Evolutionary conservation across 1,139 yeast genomes (phyloP).

Genomic region (Scheffersomyces stambukii): DNA sequence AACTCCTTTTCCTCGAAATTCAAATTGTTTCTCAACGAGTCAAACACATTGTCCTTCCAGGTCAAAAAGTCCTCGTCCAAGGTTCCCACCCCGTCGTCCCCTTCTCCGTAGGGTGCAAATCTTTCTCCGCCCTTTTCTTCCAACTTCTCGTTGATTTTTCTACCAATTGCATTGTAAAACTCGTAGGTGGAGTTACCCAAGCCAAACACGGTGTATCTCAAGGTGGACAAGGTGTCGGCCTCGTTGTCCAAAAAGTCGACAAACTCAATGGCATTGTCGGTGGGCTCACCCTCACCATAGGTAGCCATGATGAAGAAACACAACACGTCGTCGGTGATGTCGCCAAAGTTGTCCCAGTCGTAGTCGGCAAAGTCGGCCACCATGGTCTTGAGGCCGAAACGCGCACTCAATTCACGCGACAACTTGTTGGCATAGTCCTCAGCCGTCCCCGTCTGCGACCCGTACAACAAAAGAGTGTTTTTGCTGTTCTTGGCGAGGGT

Average conservation of each 20-base stretch:
- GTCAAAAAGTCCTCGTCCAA: slow-evolving; percentile 92
- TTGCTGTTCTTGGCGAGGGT: slow-evolving; percentile 62
- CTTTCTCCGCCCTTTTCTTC: slow-evolving; percentile 66
- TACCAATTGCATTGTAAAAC: slow-evolving; percentile 81
- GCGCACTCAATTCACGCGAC: slow-evolving; percentile 80
- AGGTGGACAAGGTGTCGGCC: slow-evolving; percentile 56
- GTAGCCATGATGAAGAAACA: slow-evolving; percentile 82
- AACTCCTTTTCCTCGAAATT: slow-evolving; percentile 73
- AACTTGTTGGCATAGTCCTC: slow-evolving; percentile 93
- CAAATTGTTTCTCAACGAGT: slow-evolving; percentile 59
- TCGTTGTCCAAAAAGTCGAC: slow-evolving; percentile 56
- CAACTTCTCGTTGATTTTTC: slow-evolving; percentile 43
- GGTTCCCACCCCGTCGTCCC: slow-evolving; percentile 93
- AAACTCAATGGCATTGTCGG: slow-evolving; percentile 85
- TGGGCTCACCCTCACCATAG: slow-evolving; percentile 98
- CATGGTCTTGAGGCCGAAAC: slow-evolving; percentile 80
- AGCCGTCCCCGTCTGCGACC: slow-evolving; percentile 99
- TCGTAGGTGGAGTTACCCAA: slow-evolving; percentile 94
- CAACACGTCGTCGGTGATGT: slow-evolving; percentile 48
- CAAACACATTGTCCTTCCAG: slow-evolving; percentile 83
- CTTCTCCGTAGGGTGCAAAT: slow-evolving; percentile 76
- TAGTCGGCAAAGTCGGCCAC: slow-evolving; percentile 82
- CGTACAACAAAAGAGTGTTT: slow-evolving; percentile 78
- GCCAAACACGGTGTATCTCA: slow-evolving; percentile 77
- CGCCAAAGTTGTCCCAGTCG: slow-evolving; percentile 71